Percentiles rank a stretch among this genome's conserved stretches.
Conservation (phyloP, 164 flowering plant species). For the Paratinospora sagittata region DNA sequence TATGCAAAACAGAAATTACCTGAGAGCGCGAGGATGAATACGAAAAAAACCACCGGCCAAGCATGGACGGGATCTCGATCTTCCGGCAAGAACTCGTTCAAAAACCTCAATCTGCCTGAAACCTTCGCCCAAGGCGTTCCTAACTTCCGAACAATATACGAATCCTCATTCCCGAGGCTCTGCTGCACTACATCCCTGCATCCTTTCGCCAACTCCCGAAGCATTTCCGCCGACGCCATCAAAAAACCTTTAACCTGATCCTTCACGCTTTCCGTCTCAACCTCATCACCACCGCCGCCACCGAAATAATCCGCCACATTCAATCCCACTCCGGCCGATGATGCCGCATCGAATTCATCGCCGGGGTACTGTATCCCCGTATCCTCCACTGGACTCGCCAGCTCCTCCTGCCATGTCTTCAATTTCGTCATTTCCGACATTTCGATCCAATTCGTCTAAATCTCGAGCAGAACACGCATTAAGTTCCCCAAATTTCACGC, state of each 20-base stretch:
- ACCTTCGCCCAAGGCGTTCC: slow-evolving; percentile 46
- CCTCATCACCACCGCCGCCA: slow-evolving; percentile 14
- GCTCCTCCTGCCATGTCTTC: slow-evolving; percentile 59
- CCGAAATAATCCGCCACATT: neutral
- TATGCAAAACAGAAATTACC: slow-evolving; percentile 30
- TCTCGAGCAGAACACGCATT: neutral
- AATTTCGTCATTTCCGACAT: slow-evolving; percentile 41
- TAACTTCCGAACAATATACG: slow-evolving; percentile 46
- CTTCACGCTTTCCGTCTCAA: slow-evolving; percentile 43
- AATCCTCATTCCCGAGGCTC: slow-evolving; percentile 60
- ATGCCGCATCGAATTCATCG: slow-evolving; percentile 22
- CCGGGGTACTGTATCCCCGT: slow-evolving; percentile 35
- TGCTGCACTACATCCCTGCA: slow-evolving; percentile 66
- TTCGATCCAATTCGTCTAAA: neutral
- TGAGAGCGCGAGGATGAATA: slow-evolving; percentile 48
- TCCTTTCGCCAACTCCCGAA: slow-evolving; percentile 67
- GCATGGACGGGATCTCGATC: slow-evolving; percentile 79
- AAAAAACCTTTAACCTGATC: slow-evolving; percentile 69
- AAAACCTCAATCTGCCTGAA: slow-evolving; percentile 41
- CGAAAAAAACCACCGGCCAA: slow-evolving; percentile 62
- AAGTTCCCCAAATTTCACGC: neutral
- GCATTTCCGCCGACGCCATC: slow-evolving; percentile 69
- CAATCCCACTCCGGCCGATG: slow-evolving; percentile 14
- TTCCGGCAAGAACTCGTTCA: slow-evolving; percentile 87
- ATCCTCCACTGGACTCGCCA: slow-evolving; percentile 54